These are phyloP conservation scores for Prunus padus DNA, from an alignment of 306 rosid genomes.

Conservation along the genomic window DNA sequence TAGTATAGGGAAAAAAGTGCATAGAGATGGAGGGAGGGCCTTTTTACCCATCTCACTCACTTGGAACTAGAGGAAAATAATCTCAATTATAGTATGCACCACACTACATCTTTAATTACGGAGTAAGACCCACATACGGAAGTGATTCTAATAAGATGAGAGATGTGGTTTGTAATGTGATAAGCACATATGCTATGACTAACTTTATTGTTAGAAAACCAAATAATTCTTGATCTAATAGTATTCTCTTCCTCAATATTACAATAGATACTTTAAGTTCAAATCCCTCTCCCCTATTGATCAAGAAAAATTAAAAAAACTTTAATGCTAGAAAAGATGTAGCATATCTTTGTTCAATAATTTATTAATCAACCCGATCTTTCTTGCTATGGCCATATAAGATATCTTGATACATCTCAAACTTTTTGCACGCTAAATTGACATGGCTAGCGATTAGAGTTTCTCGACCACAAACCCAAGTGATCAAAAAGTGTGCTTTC, in stretches of 20 bases:
- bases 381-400: background rate
- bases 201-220: background rate
- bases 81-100: background rate
- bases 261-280: background rate
- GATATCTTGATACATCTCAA: constrained; percentile 6
- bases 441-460: background rate
- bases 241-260: background rate
- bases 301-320: background rate
- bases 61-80: background rate
- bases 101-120: too few species aligned
- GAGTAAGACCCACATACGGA: background rate
- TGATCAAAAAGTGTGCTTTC: background rate
- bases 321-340: background rate
- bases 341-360: background rate
- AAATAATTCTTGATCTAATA: too few species aligned
- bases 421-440: constrained; percentile 30
- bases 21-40: background rate
- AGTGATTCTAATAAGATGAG: background rate
- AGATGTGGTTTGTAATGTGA: background rate
- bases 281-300: background rate
- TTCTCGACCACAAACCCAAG: background rate
- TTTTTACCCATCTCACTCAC: background rate
- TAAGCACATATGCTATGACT: too few species aligned
- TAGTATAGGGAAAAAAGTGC: too few species aligned
- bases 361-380: background rate